Percentiles rank a stretch among this genome's conserved stretches.
phyloP scores from a whole-genome alignment of 108 stramenopile genomes.

The Nitzschia sp. region DNA sequence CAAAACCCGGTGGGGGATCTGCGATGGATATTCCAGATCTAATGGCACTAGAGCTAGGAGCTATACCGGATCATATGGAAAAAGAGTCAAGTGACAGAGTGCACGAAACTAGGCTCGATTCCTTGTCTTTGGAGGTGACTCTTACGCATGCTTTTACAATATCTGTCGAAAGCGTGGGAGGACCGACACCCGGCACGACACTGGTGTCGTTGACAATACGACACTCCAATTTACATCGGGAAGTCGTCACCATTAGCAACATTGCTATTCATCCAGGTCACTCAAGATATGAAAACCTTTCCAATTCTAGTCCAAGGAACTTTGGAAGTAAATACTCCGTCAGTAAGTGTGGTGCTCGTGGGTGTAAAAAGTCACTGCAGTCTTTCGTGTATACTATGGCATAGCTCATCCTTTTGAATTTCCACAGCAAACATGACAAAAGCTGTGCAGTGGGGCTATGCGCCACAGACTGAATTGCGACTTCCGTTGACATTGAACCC shows the following conservation, averaged over 20 bases:
- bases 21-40: not conserved
- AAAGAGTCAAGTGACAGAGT: slow-evolving; percentile 1
- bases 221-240: slow-evolving; percentile 69
- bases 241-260: slow-evolving; percentile 68
- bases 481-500: slow-evolving; percentile 66
- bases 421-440: slow-evolving; percentile 71
- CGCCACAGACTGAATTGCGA: slow-evolving; percentile 55
- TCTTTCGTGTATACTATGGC: not conserved
- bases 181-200: slow-evolving; percentile 53
- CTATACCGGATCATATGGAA: slow-evolving; percentile 38
- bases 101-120: slow-evolving; percentile 16
- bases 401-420: not conserved
- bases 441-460: slow-evolving; percentile 76
- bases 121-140: slow-evolving; percentile 17
- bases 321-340: slow-evolving; percentile 48
- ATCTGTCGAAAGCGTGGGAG: slow-evolving; percentile 33
- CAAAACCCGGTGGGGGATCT: not conserved
- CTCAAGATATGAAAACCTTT: slow-evolving; percentile 31
- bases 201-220: slow-evolving; percentile 68
- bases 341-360: slow-evolving; percentile 15
- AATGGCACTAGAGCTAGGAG: slow-evolving; percentile 34
- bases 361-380: not conserved
- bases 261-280: slow-evolving; percentile 86
- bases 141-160: slow-evolving; percentile 50
- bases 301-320: slow-evolving; percentile 15